phyloP scores from a whole-genome alignment of 768 basidiomycete species.

The Lentinula raphanica region DNA sequence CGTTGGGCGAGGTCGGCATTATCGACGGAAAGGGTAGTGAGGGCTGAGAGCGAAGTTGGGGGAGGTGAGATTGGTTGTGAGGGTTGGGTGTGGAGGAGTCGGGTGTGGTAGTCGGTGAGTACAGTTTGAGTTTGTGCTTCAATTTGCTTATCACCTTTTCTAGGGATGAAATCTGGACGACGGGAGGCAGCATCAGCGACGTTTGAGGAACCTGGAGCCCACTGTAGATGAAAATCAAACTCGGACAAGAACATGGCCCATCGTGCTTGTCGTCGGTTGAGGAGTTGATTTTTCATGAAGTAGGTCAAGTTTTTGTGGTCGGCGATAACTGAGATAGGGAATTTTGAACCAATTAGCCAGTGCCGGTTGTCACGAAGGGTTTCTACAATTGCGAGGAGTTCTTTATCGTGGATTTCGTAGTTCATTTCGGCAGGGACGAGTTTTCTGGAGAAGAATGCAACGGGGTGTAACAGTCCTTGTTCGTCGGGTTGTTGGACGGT shows the following conservation, averaged over 20 bases:
- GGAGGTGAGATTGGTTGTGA: neutral
- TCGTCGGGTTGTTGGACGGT: conserved; percentile 13
- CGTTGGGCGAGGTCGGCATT: conserved; percentile 13
- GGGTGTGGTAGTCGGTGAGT: conserved; percentile 10
- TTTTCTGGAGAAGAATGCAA: conserved; percentile 24
- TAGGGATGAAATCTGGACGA: conserved; percentile 24
- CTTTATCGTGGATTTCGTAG: conserved; percentile 33
- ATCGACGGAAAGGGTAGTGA: conserved; percentile 12
- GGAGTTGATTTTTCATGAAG: conserved; percentile 32
- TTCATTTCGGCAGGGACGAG: conserved; percentile 27
- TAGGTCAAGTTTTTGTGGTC: conserved; percentile 41
- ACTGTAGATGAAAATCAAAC: conserved; percentile 29
- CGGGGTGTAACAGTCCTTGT: conserved; percentile 18
- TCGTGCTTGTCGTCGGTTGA: conserved; percentile 40
- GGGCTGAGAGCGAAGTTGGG: conserved; percentile 4
- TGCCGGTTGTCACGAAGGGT: conserved; percentile 29
- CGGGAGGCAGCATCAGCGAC: conserved; percentile 27
- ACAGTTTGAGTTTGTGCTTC: conserved; percentile 11
- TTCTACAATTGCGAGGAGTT: conserved; percentile 34
- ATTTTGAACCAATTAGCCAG: conserved; percentile 24
- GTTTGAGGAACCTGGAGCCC: conserved; percentile 23
- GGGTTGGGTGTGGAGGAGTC: neutral
- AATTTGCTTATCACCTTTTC: conserved; percentile 15
- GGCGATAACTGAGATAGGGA: conserved; percentile 18
- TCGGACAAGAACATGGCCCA: conserved; percentile 41